A percentile compares a stretch with the other conserved stretches of the same genome.
These are phyloP conservation scores for Chaetomium strumarium DNA, from an alignment of 2,329 filamentous ascomycete species.

Conservation along the genomic window DNA sequence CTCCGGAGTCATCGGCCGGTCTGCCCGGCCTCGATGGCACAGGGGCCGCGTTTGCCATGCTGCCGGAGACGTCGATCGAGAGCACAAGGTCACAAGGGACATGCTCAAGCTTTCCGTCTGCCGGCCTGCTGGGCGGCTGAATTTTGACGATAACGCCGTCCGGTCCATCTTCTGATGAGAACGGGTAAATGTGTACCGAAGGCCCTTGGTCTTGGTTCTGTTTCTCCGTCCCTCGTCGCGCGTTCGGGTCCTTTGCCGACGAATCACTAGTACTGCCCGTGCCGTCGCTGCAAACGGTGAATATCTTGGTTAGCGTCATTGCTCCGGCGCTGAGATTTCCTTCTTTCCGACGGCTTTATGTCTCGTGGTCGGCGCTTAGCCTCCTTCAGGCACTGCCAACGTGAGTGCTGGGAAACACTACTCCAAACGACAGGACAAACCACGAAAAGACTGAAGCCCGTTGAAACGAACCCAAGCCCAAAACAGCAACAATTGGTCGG, in stretches of 20 bases:
- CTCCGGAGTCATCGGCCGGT: constrained; percentile 29
- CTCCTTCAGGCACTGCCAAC: too few species aligned
- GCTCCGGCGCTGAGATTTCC: too few species aligned
- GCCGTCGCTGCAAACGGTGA: too few species aligned
- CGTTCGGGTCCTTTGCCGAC: background rate
- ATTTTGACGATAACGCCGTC: constrained; percentile 40
- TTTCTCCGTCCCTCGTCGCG: background rate
- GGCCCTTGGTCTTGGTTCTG: background rate
- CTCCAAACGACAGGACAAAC: too few species aligned
- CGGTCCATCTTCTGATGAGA: constrained; percentile 30
- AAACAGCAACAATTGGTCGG: too few species aligned
- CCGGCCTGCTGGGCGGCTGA: constrained; percentile 37
- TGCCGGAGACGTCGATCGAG: constrained; percentile 55
- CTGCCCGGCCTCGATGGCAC: constrained; percentile 35
- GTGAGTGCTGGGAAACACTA: too few species aligned
- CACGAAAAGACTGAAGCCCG: too few species aligned
- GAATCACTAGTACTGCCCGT: too few species aligned
- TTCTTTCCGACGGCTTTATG: too few species aligned
- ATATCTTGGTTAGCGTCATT: too few species aligned
- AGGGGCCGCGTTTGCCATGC: constrained; percentile 46
- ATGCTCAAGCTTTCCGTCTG: constrained; percentile 28
- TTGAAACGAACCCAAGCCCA: too few species aligned
- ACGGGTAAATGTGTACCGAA: constrained; percentile 32
- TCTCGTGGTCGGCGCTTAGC: too few species aligned
- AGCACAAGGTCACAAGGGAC: constrained; percentile 55